Evolutionary conservation across 306 rosid genomes (phyloP), one percentile per base, ranked within the genome.

Genomic region (Fragaria nilgerrensis): DNA sequence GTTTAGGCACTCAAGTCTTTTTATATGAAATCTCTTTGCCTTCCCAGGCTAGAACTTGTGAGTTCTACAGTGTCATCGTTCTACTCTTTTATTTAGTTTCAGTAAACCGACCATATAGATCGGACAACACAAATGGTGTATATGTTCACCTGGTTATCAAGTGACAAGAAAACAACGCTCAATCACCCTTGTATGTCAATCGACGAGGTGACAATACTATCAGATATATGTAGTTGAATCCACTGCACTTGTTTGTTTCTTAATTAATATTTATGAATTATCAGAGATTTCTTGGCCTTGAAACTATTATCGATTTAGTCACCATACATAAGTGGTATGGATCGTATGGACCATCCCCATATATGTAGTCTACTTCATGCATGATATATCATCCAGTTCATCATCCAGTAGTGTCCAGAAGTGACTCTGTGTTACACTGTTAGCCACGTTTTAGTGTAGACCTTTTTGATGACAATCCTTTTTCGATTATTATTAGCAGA

Each of bases 261-360:
- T 49, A 44, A 44, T 44, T 11, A 48, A 5, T 48, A 4, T 4
- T 3, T 47, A 48, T 15, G 17, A 48, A 22, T 22, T 58, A 58
- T 58, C 0, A 10, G 32, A 6, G 15, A 4, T 12, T 59, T 25
- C 19, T 25, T 29, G 75, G 44, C 22, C 17, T 8, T 2, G 75
- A 16, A 70, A 29, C 50, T 48, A 27, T 27, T 36, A 36, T 34
- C 59, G 13, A 70, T 12, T 2, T 17, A 17, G 53, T 5, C 61
- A 27, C 72, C 45, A 20, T 34, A 77, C 70, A 70, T 76, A 37
- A 68, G 10, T 7, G 66, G 66, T 59, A 59, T 59, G 32, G 64
- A 22, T 6, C 64, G 66, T 59, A 59, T 59, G 32, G 64, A 22
- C 7, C 64, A 58, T 58, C 64, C 13, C 63, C 4, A 56, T 10